Conservation (phyloP, 495 filamentous ascomycete species). For the Hyaloscypha finlandica region DNA sequence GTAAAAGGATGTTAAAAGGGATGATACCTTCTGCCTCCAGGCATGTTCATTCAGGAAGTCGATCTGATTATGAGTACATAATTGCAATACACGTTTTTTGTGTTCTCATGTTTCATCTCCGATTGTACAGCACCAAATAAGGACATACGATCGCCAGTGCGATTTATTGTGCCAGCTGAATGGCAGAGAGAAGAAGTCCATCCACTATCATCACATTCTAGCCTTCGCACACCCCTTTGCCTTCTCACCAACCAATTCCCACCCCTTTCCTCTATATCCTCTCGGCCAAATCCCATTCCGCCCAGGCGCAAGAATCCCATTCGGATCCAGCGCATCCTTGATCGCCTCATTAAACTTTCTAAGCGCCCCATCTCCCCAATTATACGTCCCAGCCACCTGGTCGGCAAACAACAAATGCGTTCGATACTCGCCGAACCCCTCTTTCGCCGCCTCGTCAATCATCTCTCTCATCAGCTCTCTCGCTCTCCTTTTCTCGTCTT, state of each 20-base stretch:
- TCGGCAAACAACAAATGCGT: constrained; percentile 58
- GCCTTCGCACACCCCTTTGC: constrained; percentile 14
- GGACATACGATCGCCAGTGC: no score
- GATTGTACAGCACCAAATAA: no score
- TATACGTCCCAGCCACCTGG: constrained; percentile 60
- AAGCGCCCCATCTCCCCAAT: constrained; percentile 51
- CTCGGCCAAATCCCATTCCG: constrained; percentile 59
- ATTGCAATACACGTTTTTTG: neutral
- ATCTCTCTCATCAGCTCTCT: constrained; percentile 47
- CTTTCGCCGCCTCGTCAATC: constrained; percentile 47
- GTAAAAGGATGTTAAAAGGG: neutral
- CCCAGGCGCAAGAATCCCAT: constrained; percentile 58
- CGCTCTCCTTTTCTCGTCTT: constrained; percentile 39
- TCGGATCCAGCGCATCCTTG: constrained; percentile 61
- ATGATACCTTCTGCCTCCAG: neutral
- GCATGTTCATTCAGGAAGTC: neutral
- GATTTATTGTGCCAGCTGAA: no score
- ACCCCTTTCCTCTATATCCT: constrained; percentile 40
- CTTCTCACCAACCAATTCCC: constrained; percentile 24
- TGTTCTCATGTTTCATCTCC: neutral
- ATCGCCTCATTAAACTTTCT: constrained; percentile 56
- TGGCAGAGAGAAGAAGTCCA: no score
- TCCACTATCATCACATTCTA: constrained; percentile 7
- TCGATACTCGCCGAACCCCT: constrained; percentile 59
- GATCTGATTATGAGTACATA: neutral